Evolutionary conservation across 768 basidiomycete genomes (phyloP).

Genomic region (Bullera alba): DNA sequence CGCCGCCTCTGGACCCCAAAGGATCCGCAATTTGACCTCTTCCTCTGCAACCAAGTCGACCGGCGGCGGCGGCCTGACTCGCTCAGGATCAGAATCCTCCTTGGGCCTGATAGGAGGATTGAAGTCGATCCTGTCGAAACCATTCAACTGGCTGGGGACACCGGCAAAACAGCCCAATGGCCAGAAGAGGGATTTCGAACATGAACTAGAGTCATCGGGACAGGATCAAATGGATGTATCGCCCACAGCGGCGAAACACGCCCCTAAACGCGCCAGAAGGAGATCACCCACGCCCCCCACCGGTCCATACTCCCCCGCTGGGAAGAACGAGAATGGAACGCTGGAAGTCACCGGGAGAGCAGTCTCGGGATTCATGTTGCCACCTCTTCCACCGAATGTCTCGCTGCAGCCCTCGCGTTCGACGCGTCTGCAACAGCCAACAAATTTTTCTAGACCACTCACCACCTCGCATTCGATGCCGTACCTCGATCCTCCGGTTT

Average conservation of each 20-base stretch:
- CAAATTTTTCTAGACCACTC: conserved; percentile 24
- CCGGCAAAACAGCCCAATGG: conserved; percentile 8
- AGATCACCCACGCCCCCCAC: conserved; percentile 2
- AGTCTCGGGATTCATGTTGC: conserved; percentile 14
- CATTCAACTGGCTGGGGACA: conserved; percentile 21
- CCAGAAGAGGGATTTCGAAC: conserved; percentile 8
- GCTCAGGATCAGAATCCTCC: conserved; percentile 7
- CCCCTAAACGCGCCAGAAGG: too few species aligned
- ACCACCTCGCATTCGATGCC: conserved; percentile 16
- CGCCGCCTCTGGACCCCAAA: background rate
- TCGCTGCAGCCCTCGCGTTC: conserved; percentile 5
- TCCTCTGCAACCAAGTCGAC: background rate
- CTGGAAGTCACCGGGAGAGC: conserved; percentile 9
- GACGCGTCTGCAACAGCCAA: background rate
- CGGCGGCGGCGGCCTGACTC: conserved; percentile 1
- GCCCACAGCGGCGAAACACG: too few species aligned
- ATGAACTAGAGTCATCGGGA: conserved; percentile 19
- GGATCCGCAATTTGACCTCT: background rate
- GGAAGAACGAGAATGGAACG: background rate
- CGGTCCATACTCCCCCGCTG: too few species aligned
- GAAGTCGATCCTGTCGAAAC: conserved; percentile 14
- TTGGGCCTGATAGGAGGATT: conserved; percentile 5
- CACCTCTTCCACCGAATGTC: conserved; percentile 19
- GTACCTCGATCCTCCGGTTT: conserved; percentile 19
- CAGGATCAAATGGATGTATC: too few species aligned